Conservation (phyloP, 1,284 basidiomycete species). For the Cryptococcus depauperatus region DNA sequence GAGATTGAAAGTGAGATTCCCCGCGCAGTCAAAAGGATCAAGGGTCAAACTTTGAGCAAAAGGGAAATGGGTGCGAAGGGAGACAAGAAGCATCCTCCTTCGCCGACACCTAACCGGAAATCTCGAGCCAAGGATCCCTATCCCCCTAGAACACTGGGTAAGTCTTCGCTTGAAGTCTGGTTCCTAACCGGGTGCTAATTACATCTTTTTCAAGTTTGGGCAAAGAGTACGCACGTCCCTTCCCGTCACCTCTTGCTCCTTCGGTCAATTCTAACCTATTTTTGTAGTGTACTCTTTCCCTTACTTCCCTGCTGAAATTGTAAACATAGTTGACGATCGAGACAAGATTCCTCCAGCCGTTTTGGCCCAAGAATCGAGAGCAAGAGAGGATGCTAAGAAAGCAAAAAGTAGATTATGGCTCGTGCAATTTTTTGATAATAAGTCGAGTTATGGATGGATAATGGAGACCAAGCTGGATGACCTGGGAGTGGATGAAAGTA, state of each 20-base stretch:
- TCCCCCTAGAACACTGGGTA: constrained; percentile 20
- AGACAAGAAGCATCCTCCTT: constrained; percentile 2
- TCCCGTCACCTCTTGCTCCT: too few relatives aligned
- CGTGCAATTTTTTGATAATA: constrained; percentile 61
- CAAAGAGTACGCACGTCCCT: constrained; percentile 18
- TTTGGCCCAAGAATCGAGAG: constrained; percentile 40
- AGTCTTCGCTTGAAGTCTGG: constrained; percentile 3
- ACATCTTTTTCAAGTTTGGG: constrained; percentile 32
- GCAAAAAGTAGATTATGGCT: constrained; percentile 46
- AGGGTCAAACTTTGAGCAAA: neutral
- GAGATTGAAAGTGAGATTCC: neutral
- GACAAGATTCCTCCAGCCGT: constrained; percentile 52
- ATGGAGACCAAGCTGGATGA: constrained; percentile 49
- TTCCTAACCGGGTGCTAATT: neutral
- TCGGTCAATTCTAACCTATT: neutral
- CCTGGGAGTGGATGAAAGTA: constrained; percentile 56
- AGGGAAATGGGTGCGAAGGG: neutral
- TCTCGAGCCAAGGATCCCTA: neutral
- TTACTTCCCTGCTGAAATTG: constrained; percentile 45
- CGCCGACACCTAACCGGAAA: too few relatives aligned
- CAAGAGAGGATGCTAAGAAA: constrained; percentile 6
- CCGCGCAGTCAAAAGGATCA: neutral
- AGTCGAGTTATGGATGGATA: constrained; percentile 56
- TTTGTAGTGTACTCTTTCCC: constrained; percentile 31
- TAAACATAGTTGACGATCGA: constrained; percentile 40